Conservation (phyloP, 805 yeast species). For the Candida loeiensis region DNA sequence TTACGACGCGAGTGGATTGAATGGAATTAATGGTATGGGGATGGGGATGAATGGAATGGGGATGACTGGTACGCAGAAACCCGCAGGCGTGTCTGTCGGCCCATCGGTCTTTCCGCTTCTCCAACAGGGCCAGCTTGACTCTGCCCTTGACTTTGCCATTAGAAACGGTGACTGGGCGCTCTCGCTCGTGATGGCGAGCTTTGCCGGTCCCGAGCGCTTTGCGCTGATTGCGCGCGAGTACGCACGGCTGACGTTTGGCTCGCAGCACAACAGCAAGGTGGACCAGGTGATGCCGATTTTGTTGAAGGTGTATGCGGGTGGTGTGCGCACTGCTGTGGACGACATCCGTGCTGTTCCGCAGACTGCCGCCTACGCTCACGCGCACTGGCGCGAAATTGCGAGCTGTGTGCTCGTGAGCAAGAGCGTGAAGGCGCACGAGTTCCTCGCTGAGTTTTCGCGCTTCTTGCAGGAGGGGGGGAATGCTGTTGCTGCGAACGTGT, state of each 20-base stretch:
- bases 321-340: constrained; percentile 49
- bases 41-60: not conserved
- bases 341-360: constrained; percentile 41
- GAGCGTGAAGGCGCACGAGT: constrained; percentile 27
- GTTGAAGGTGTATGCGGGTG: constrained; percentile 64
- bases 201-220: constrained; percentile 62
- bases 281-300: constrained; percentile 50
- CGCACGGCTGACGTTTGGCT: constrained; percentile 43
- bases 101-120: constrained; percentile 32
- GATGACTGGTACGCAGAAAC: not conserved
- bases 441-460: constrained; percentile 49
- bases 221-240: constrained; percentile 55
- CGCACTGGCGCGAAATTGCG: constrained; percentile 50
- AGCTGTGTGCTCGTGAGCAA: constrained; percentile 37
- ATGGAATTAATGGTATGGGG: not conserved
- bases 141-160: constrained; percentile 63
- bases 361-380: constrained; percentile 47
- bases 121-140: constrained; percentile 61
- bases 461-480: constrained; percentile 35
- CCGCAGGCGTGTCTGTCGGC: not conserved
- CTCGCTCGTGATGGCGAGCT: constrained; percentile 66
- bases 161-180: constrained; percentile 70
- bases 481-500: constrained; percentile 38
- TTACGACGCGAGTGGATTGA: constrained; percentile 21
- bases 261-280: constrained; percentile 39